Percentiles rank a stretch among this genome's conserved stretches.
These are phyloP conservation scores for Dothistroma septosporum DNA, from an alignment of 2,329 filamentous ascomycete species.

Conservation along the genomic window DNA sequence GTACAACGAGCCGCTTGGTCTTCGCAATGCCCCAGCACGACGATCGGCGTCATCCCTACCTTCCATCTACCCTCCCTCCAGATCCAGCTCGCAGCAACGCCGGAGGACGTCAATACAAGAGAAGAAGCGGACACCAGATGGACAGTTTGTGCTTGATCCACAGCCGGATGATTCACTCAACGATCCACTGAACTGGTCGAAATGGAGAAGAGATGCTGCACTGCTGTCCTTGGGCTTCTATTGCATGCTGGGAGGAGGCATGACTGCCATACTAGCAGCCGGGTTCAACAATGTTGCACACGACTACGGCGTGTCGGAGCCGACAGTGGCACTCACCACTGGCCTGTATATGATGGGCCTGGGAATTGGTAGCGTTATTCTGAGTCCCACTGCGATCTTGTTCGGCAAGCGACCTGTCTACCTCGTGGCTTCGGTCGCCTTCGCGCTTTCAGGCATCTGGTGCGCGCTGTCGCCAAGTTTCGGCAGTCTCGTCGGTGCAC, in stretches of 20 bases:
- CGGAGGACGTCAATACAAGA: constrained; percentile 27
- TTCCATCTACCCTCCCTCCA: constrained; percentile 34
- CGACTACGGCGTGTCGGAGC: constrained; percentile 61
- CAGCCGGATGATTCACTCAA: constrained; percentile 89
- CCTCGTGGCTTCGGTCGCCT: constrained; percentile 70
- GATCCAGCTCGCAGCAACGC: constrained; percentile 17
- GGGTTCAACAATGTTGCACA: constrained; percentile 78
- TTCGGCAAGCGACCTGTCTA: constrained; percentile 91
- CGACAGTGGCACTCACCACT: constrained; percentile 78
- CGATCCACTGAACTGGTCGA: constrained; percentile 88
- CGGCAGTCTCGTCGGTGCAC: constrained; percentile 70
- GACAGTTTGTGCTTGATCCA: constrained; percentile 80
- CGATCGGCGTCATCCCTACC: constrained; percentile 54
- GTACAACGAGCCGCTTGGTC: constrained; percentile 59
- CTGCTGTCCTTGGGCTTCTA: constrained; percentile 82
- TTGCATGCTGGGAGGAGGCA: constrained; percentile 88
- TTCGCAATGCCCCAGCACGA: constrained; percentile 59
- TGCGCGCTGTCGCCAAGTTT: constrained; percentile 81
- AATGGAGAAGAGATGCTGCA: constrained; percentile 73
- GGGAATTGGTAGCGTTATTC: constrained; percentile 76
- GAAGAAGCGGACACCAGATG: constrained; percentile 75
- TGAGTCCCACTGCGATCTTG: constrained; percentile 85
- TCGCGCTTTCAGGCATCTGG: constrained; percentile 74
- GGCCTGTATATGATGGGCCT: constrained; percentile 93
- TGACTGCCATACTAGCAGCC: constrained; percentile 84